phyloP scores from a whole-genome alignment of 805 yeast genomes.

The Torulaspora quercuum region DNA sequence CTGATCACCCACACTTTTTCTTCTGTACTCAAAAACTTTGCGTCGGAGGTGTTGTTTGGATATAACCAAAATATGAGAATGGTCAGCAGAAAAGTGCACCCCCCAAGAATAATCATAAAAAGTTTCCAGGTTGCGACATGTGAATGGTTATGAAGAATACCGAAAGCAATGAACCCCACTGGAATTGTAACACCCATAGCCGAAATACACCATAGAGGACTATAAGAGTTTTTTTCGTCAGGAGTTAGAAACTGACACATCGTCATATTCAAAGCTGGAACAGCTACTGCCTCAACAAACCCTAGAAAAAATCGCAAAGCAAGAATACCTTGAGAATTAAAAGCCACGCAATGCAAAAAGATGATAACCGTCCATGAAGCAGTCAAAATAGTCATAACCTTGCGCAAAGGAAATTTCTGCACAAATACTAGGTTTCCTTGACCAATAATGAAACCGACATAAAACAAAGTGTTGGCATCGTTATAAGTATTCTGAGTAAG shows the following conservation, averaged over 20 bases:
- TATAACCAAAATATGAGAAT: constrained; percentile 40
- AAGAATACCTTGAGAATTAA: constrained; percentile 45
- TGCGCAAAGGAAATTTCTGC: constrained; percentile 44
- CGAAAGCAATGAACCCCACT: constrained; percentile 48
- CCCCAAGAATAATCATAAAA: constrained; percentile 55
- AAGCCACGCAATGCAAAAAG: constrained; percentile 46
- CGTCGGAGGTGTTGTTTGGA: constrained; percentile 56
- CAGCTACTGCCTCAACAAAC: constrained; percentile 44
- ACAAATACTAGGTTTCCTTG: constrained; percentile 45
- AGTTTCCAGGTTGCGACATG: constrained; percentile 47
- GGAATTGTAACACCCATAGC: constrained; percentile 53
- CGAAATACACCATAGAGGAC: constrained; percentile 52
- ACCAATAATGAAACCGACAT: constrained; percentile 49
- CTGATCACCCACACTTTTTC: constrained; percentile 53
- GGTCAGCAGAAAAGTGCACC: constrained; percentile 45
- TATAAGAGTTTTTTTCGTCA: constrained; percentile 48
- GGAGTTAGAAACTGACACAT: constrained; percentile 49
- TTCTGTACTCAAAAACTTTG: constrained; percentile 44
- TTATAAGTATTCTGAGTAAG: constrained; percentile 44
- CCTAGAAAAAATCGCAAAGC: constrained; percentile 52
- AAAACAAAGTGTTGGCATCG: constrained; percentile 50
- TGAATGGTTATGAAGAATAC: constrained; percentile 32
- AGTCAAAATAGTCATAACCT: constrained; percentile 38
- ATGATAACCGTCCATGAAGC: constrained; percentile 46
- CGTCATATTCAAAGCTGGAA: constrained; percentile 46